A percentile compares a stretch with the other conserved stretches of the same genome.
Evolutionary conservation across 2,329 filamentous ascomycete species (phyloP).

Genomic region (Aspergillus awamori): DNA sequence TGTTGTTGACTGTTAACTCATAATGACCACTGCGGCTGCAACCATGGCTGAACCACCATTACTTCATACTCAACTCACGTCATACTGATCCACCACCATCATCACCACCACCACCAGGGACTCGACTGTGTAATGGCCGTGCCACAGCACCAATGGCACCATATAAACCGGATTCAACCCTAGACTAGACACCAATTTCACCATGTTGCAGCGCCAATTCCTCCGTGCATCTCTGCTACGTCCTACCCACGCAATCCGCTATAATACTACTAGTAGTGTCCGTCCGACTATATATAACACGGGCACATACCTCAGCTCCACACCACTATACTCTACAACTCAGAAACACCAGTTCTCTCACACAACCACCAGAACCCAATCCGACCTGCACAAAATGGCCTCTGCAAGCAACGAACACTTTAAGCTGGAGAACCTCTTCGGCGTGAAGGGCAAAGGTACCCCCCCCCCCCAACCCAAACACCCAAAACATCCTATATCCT

Average conservation of each 20-base stretch:
- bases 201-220: background rate
- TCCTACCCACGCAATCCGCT: background rate
- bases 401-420: constrained; percentile 49
- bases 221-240: background rate
- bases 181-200: background rate
- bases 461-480: background rate
- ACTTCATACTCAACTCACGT: constrained; percentile 14
- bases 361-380: background rate
- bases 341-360: background rate
- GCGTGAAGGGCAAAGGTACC: constrained; percentile 52
- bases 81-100: constrained; percentile 16
- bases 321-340: background rate
- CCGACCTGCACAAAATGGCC: constrained; percentile 20
- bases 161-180: background rate
- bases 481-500: too few relatives aligned
- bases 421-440: constrained; percentile 56
- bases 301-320: background rate
- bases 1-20: too few relatives aligned
- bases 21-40: background rate
- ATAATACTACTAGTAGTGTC: background rate
- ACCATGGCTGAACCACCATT: constrained; percentile 3
- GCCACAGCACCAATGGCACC: background rate
- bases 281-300: background rate
- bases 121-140: background rate
- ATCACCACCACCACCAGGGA: background rate